Conservation (phyloP, 1,139 yeast genomes). For the Debaryomyces coudertii region DNA sequence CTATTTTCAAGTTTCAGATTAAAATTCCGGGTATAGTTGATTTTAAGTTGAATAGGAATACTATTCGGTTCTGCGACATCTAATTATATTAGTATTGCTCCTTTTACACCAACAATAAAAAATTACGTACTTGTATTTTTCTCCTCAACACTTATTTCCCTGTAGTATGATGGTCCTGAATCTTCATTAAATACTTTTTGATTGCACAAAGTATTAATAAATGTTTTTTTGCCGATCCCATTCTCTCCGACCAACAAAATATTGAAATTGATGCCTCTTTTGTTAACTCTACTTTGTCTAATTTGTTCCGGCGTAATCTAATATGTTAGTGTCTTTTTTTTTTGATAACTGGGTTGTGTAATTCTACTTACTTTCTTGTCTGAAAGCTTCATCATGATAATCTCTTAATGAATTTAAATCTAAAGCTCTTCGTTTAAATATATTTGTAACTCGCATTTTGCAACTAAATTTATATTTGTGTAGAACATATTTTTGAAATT, state of each 20-base stretch:
- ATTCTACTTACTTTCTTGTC: constrained; percentile 1
- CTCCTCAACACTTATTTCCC: constrained; percentile 17
- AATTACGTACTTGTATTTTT: constrained; percentile 19
- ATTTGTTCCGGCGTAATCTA: constrained; percentile 23
- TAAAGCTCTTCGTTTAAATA: neutral
- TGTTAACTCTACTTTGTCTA: constrained; percentile 20
- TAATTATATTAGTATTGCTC: constrained; percentile 8
- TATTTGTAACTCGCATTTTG: constrained; percentile 1
- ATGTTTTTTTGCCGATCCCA: constrained; percentile 38
- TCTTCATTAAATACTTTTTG: constrained; percentile 17
- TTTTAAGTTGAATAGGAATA: constrained; percentile 29
- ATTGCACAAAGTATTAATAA: constrained; percentile 35
- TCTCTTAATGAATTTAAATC: neutral
- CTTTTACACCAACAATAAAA: neutral
- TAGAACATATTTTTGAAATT: neutral
- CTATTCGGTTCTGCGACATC: constrained; percentile 21
- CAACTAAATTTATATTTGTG: constrained; percentile 1
- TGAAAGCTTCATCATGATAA: neutral
- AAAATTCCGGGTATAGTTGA: constrained; percentile 31
- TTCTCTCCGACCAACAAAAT: constrained; percentile 38
- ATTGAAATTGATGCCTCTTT: constrained; percentile 30
- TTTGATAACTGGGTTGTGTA: too few species aligned
- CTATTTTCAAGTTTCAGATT: constrained; percentile 41
- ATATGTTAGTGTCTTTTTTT: constrained; percentile 8
- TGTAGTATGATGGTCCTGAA: constrained; percentile 7